Evolutionary conservation across 495 filamentous ascomycete species (phyloP), one percentile per base, ranked within the genome.

Genomic region (Aspergillus mulundensis): DNA sequence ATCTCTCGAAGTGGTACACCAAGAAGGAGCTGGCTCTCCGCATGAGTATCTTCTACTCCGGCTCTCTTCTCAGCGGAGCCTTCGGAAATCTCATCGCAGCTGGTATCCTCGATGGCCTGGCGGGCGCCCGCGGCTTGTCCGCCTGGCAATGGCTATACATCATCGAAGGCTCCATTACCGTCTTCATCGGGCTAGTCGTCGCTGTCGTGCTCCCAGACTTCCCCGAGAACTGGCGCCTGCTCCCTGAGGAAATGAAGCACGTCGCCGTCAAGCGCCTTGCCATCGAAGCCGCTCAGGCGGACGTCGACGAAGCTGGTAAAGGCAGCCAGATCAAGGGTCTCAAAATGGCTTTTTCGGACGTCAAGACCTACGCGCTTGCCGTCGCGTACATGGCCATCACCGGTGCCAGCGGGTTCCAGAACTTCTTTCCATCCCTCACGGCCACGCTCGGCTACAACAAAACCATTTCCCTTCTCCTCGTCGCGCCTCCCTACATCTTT

Each of bases 31-130:
- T 85, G 34, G 77, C 75, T 12, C 67, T 83, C 25, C 77, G 83
- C 23, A 86, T 81, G 67, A 80, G 78, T 57, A 77, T 86, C 46
- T 88, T 88, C 68, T 87, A 87, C 69, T 85, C 81, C 46, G 83
- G 81, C 16, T 84, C 85, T 5, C 73, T 85, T 15, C 65, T 87
- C 11, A 77, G 72, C 57, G 84, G 84, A 15, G 85, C 84, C 2
- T 87, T 88, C 65, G 83, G 83, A 8, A 84, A 84, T 11, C 68
- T 87, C 19, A 75, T 89, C 19, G 81, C 83, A 4, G 74, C 78
- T n/a, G 77, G 82, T 24, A 77, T 81, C 28, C 60, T 79, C 18
- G 56, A 62, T 8, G 76, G 74, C 1, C 56, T 83, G 15, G 66
- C 64, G 16, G 73, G 73, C 25, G 54, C 67, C 0, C 68, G 63